Base-by-base conservation (phyloP, 352 stramenopile species). In the Globisporangium parvum region DNA sequence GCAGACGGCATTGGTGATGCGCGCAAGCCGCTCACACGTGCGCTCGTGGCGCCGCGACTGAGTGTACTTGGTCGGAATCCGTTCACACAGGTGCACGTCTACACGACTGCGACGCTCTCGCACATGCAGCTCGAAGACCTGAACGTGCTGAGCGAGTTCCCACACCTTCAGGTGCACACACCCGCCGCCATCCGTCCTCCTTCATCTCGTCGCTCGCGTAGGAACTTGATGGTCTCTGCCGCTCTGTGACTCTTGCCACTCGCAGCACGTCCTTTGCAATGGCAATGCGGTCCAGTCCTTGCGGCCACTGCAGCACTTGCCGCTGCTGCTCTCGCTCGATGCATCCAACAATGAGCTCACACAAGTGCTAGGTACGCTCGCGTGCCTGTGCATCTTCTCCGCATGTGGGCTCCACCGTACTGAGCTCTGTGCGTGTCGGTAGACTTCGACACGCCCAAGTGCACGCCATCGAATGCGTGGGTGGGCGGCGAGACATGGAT, bases 371-470 rank as follows among this genome's bases (percentile, higher is more conserved):
- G 69, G 69, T 75, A 40, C 1, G 46, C 8, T 31, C 10, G 15
- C 2, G 49, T 35, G 1, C 4, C 21, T 8, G 5, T 54, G 3
- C 26, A 31, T 37, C 6, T 37, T 5, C 10, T 2, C 31, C 10
- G 31, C 31, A 37, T 18, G 21, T n/a, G 42, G 17, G n/a, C 8
- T 4, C 24, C 23, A 14, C 15, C 17, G 12, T 11, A 41, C 12
- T 14, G 40, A 40, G 20, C 39, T 6, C 33, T 61, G 6, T 10
- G 24, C 17, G 10, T 49, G 6, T 21, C n/a, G n/a, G 14, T 24
- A 63, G 78, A 91, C 51, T 91, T 78, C 52, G 67, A 80, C n/a
- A 68, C 77, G 0, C 77, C 80, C 5, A 67, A 72, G 33, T 92
- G 82, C 48, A 80, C 68, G n/a, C 59, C 51, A 2, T 48, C 58